Evolutionary conservation across 1,284 basidiomycete species (phyloP).

Genomic region (Trichosporon asahii): DNA sequence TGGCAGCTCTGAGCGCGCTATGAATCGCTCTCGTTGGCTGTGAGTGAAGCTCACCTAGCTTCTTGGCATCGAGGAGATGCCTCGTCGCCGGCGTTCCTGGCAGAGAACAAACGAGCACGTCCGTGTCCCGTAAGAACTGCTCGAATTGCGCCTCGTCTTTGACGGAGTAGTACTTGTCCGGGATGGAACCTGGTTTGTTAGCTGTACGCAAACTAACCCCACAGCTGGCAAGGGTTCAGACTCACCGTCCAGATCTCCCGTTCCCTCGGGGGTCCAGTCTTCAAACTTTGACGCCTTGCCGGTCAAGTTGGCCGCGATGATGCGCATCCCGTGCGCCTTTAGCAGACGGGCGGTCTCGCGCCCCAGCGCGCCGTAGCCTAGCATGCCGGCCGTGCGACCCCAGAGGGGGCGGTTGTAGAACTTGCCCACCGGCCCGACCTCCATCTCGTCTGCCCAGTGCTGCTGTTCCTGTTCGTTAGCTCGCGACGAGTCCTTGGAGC

Average conservation of each 20-base stretch:
- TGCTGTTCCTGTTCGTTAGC: slow-evolving; percentile 27
- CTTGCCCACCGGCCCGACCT: slow-evolving; percentile 29
- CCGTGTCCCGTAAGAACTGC: slow-evolving; percentile 40
- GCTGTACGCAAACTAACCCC: background rate
- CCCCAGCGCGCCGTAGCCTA: slow-evolving; percentile 44
- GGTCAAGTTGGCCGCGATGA: slow-evolving; percentile 49
- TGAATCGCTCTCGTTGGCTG: background rate
- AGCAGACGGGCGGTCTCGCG: slow-evolving; percentile 46
- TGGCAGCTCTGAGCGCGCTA: background rate
- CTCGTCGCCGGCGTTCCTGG: slow-evolving; percentile 43
- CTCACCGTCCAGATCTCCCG: slow-evolving; percentile 43
- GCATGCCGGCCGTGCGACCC: slow-evolving; percentile 44
- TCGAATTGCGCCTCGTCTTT: slow-evolving; percentile 37
- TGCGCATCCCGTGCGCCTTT: slow-evolving; percentile 39
- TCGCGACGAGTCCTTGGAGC: too few species aligned
- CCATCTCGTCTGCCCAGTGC: slow-evolving; percentile 33
- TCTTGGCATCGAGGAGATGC: slow-evolving; percentile 40
- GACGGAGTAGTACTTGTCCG: slow-evolving; percentile 44
- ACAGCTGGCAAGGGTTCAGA: background rate
- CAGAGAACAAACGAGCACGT: slow-evolving; percentile 45
- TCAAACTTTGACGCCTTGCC: slow-evolving; percentile 30
- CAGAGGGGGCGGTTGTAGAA: slow-evolving; percentile 36
- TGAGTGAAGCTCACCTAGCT: slow-evolving; percentile 44
- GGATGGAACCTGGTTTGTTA: slow-evolving; percentile 35
- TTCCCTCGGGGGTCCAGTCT: slow-evolving; percentile 25